phyloP scores from a whole-genome alignment of 2,329 filamentous ascomycete genomes.

The Lachnellula willkommii region DNA sequence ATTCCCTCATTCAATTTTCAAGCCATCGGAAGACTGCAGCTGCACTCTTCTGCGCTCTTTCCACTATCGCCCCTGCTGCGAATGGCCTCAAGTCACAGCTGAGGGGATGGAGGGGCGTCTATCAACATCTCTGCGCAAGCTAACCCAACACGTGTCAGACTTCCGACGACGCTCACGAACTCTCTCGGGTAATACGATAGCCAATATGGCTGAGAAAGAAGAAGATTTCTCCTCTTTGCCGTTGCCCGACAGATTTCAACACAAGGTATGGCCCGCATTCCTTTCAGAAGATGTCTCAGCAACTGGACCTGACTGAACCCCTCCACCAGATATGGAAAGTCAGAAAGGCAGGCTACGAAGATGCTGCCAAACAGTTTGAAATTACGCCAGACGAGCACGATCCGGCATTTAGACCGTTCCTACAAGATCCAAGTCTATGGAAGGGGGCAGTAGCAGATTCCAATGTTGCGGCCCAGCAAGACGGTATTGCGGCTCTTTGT shows the following conservation, averaged over 20 bases:
- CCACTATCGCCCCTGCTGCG: not conserved
- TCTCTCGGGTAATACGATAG: constrained; percentile 3
- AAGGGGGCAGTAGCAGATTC: constrained; percentile 89
- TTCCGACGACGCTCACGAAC: constrained; percentile 17
- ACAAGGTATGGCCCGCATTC: constrained; percentile 55
- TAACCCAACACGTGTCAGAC: constrained; percentile 26
- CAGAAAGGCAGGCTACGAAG: constrained; percentile 90
- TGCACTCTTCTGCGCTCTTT: not conserved
- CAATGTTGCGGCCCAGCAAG: constrained; percentile 94
- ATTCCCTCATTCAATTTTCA: constrained; percentile 3
- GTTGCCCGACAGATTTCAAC: constrained; percentile 71
- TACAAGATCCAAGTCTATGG: constrained; percentile 80
- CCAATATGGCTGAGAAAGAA: constrained; percentile 70
- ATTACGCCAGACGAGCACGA: constrained; percentile 78
- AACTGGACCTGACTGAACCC: constrained; percentile 21
- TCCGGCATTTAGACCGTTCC: constrained; percentile 79
- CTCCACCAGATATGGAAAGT: constrained; percentile 80
- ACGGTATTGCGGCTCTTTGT: constrained; percentile 81
- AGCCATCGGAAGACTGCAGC: not conserved
- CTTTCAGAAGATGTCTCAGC: constrained; percentile 1
- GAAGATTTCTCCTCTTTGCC: constrained; percentile 79
- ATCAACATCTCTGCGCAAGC: constrained; percentile 19
- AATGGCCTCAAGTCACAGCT: not conserved
- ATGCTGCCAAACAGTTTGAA: constrained; percentile 81
- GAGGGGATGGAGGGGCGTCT: constrained; percentile 18